Percentiles rank a stretch among this genome's conserved stretches.
Conservation (phyloP, 768 basidiomycete genomes). For the Boletus rex-veris region DNA sequence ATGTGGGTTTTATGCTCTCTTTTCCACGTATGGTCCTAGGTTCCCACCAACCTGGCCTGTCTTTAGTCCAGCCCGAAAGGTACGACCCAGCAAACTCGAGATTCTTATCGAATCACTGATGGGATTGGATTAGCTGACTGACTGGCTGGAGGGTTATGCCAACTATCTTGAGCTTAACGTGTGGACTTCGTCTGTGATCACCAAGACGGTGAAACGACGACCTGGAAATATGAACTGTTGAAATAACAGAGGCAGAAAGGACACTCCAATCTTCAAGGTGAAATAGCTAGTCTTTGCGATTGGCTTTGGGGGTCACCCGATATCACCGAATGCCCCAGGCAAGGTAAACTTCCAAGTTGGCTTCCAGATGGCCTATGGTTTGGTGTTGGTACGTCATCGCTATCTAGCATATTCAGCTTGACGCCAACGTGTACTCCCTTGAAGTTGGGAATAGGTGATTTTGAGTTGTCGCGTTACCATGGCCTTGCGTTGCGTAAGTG, state of each 20-base stretch:
- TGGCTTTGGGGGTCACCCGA: too few species aligned
- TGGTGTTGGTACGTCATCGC: slow-evolving; percentile 19
- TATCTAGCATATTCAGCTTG: neutral
- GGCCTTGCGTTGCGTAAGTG: too few species aligned
- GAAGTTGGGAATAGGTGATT: slow-evolving; percentile 19
- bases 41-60: slow-evolving; percentile 54
- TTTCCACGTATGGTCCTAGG: too few species aligned
- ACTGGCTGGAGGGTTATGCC: slow-evolving; percentile 65
- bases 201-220: slow-evolving; percentile 37
- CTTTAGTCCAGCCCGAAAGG: slow-evolving; percentile 50
- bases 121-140: slow-evolving; percentile 44
- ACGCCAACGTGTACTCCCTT: neutral
- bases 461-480: slow-evolving; percentile 26
- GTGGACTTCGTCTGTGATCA: slow-evolving; percentile 52
- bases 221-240: slow-evolving; percentile 44
- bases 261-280: slow-evolving; percentile 34
- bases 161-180: too few species aligned
- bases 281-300: too few species aligned
- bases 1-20: neutral
- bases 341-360: too few species aligned
- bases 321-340: too few species aligned
- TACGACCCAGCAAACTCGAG: slow-evolving; percentile 7
- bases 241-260: slow-evolving; percentile 34
- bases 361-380: slow-evolving; percentile 37
- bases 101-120: neutral